phyloP scores from a whole-genome alignment of 768 basidiomycete genomes.

The Kockovaella imperatae region DNA sequence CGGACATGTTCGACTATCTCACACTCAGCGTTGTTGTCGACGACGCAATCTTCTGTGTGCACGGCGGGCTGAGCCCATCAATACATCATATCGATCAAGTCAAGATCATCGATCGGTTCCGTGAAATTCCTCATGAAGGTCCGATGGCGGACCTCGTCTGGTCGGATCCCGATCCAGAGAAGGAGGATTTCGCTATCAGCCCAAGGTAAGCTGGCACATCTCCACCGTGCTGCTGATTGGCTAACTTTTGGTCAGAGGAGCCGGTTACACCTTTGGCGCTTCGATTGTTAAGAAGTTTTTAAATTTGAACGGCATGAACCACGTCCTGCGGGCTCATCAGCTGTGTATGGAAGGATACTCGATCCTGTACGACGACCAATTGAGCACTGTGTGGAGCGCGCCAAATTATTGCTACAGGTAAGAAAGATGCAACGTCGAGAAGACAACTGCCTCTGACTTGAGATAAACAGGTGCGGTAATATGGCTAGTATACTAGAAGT shows the following conservation, averaged over 20 bases:
- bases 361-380: constrained; percentile 90
- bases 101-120: constrained; percentile 96
- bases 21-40: constrained; percentile 97
- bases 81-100: constrained; percentile 99
- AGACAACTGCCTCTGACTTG: too few relatives aligned
- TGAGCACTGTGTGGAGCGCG: constrained; percentile 97
- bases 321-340: constrained; percentile 95
- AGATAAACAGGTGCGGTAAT: constrained; percentile 82
- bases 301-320: constrained; percentile 89
- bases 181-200: constrained; percentile 98
- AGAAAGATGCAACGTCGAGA: too few relatives aligned
- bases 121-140: constrained; percentile 98
- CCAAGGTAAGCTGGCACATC: constrained; percentile 60
- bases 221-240: constrained; percentile 2
- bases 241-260: too few relatives aligned
- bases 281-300: constrained; percentile 97
- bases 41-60: constrained; percentile 97
- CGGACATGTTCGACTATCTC: constrained; percentile 99
- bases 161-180: constrained; percentile 99
- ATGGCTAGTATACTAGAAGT: constrained; percentile 94
- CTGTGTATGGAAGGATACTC: constrained; percentile 98
- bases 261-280: constrained; percentile 96
- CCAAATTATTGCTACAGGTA: constrained; percentile 90
- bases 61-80: constrained; percentile 96
- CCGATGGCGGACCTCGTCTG: constrained; percentile 99